Conservation (phyloP, 345 rosid genomes). For the Salix arbutifolia region DNA sequence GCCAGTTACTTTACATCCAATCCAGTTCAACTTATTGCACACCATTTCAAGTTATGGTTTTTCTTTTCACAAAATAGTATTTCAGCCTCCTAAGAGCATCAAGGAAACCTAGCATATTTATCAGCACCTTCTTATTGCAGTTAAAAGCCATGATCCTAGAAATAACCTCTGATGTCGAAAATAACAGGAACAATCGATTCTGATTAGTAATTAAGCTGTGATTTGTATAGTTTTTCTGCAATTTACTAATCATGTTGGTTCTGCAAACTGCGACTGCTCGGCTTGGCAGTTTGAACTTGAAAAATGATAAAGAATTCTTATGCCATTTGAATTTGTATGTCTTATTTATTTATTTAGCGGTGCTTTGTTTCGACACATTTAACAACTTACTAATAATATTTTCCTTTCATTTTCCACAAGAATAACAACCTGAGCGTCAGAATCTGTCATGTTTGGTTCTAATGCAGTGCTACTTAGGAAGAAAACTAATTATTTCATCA, state of each 20-base stretch:
- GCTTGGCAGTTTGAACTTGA: not conserved
- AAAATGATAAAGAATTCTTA: not conserved
- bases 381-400: not conserved
- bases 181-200: not conserved
- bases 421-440: not conserved
- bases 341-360: not conserved
- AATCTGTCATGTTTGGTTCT: not conserved
- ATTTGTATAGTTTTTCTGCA: not conserved
- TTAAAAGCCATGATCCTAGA: not conserved
- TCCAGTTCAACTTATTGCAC: not conserved
- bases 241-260: not conserved
- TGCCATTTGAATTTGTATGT: not conserved
- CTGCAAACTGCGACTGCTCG: not conserved
- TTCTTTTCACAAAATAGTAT: not conserved
- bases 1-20: not conserved
- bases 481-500: not conserved
- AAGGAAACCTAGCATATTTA: not conserved
- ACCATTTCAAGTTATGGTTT: not conserved
- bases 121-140: not conserved
- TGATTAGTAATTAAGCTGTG: not conserved
- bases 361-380: not conserved
- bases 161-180: not conserved
- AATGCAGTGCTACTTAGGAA: not conserved
- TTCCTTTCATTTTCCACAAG: not conserved
- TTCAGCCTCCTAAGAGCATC: not conserved